Base-by-base conservation (phyloP, 139 green algal genomes). In the Limnomonas spitsbergensis region DNA sequence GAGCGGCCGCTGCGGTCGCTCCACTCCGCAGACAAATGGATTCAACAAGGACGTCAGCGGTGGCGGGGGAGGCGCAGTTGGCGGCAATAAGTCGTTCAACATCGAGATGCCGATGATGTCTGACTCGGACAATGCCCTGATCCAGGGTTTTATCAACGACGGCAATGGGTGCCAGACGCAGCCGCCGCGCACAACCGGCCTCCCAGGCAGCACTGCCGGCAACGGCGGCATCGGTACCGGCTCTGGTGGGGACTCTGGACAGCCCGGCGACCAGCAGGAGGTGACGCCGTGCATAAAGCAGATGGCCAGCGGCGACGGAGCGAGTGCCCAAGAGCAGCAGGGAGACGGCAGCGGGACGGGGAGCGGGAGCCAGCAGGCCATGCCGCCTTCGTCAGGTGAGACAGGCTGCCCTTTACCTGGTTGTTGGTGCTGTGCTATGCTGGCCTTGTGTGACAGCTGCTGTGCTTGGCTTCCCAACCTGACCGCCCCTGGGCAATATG, bases 131-230 rank as follows among this genome's bases (percentile, higher is more conserved):
- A 7, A 70, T 32, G 29, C 7, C 4, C 56, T 24, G 24, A 70
- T 70, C 29, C 56, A 70, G 29, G 56, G 24, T 7, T 70, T 70
- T 20, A 70, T 70, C 56, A 70, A 70, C 29, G 56, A 70, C 27
- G 56, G 56, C 29, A 36, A 34, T 70, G 14, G 24, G 4, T 7
- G 6, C 7, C 56, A 70, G 56, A 20, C 56, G 27, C 42, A 54
- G 42, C 6, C 9, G 42, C 42, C 9, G 42, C 42, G 42, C 42
- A 54, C n/a, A n/a, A n/a, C n/a, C n/a, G 14, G 47, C 47, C 47
- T 61, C 14, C 47, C 47, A 29, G 47, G 47, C 47, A 61, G 47
- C 47, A 61, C 47, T 61, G 47, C 47, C 20, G 47, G 14, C 47
- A n/a, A n/a, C n/a, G 47, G 47, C 20, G 47, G 47, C 47, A 20